Percentiles rank a stretch among this genome's conserved stretches.
These are phyloP conservation scores for Xylariaceae sp. DNA, from an alignment of 2,329 filamentous ascomycete species.

Conservation along the genomic window DNA sequence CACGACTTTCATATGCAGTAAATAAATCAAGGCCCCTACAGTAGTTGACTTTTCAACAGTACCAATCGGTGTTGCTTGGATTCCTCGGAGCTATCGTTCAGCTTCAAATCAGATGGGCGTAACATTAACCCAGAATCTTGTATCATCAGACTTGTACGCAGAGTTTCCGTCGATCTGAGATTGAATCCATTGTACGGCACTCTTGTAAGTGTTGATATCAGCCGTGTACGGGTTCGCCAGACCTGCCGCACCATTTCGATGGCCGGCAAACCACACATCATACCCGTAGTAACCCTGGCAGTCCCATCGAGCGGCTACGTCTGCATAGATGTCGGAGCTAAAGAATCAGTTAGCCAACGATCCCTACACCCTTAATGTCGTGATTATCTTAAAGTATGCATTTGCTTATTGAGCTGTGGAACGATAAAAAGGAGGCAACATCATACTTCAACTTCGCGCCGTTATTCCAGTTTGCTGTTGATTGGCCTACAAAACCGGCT, in stretches of 20 bases:
- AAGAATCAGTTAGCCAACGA: not conserved
- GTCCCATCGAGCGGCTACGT: slow-evolving; percentile 1
- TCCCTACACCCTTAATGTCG: too few relatives aligned
- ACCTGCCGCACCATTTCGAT: not conserved
- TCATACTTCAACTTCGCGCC: slow-evolving; percentile 6
- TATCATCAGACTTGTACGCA: not conserved
- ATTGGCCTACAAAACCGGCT: slow-evolving; percentile 1
- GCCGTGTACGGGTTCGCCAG: not conserved
- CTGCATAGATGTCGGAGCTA: not conserved
- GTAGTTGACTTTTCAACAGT: too few relatives aligned
- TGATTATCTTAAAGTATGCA: too few relatives aligned
- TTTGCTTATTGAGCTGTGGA: too few relatives aligned
- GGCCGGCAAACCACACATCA: not conserved
- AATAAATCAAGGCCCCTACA: too few relatives aligned
- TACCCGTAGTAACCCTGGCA: not conserved
- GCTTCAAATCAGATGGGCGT: not conserved
- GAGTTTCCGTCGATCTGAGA: not conserved
- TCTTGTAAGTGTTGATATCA: slow-evolving; percentile 1
- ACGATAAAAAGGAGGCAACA: not conserved
- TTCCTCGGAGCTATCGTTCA: too few relatives aligned
- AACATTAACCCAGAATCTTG: slow-evolving; percentile 4
- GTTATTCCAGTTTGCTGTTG: not conserved
- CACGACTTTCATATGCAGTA: too few relatives aligned
- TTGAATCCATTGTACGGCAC: slow-evolving; percentile 1
- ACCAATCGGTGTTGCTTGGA: too few relatives aligned